Evolutionary conservation across 345 rosid genomes (phyloP).

Genomic region (Crucihimalaya himalaica): DNA sequence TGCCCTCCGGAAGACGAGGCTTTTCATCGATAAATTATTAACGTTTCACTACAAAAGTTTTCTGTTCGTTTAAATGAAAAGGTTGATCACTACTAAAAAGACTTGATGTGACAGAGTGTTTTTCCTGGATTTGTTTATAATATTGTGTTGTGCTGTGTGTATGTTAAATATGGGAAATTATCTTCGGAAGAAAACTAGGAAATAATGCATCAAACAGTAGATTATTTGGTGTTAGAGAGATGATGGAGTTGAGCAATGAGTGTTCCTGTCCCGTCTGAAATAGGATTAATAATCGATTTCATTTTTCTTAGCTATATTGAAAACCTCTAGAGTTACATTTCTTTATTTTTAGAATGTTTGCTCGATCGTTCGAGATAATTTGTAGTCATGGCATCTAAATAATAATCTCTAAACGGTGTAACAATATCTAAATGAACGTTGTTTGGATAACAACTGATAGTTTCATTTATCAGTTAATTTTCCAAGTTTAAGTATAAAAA

Average conservation of each 20-base stretch:
- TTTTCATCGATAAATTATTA: slow-evolving; percentile 9
- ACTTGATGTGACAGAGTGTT: slow-evolving; percentile 1
- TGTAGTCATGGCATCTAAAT: background rate
- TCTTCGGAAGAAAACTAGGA: background rate
- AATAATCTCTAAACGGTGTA: background rate
- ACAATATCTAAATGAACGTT: too few species aligned
- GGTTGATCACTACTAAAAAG: slow-evolving; percentile 4
- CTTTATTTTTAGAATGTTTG: background rate
- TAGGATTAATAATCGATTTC: background rate
- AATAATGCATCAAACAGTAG: background rate
- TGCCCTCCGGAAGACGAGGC: slow-evolving; percentile 9
- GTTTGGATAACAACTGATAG: too few species aligned
- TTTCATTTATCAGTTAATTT: too few species aligned
- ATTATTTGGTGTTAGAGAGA: background rate
- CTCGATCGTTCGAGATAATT: background rate
- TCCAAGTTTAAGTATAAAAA: too few species aligned
- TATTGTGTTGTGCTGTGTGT: background rate
- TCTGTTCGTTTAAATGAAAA: background rate
- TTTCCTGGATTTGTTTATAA: background rate
- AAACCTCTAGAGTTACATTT: background rate
- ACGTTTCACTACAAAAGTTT: slow-evolving; percentile 5
- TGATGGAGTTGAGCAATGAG: background rate
- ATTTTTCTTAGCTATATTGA: background rate
- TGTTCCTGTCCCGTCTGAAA: slow-evolving; percentile 11
- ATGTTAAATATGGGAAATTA: background rate